phyloP scores from a whole-genome alignment of 176 grass and related monocot species.

The Oryza meyeriana region DNA sequence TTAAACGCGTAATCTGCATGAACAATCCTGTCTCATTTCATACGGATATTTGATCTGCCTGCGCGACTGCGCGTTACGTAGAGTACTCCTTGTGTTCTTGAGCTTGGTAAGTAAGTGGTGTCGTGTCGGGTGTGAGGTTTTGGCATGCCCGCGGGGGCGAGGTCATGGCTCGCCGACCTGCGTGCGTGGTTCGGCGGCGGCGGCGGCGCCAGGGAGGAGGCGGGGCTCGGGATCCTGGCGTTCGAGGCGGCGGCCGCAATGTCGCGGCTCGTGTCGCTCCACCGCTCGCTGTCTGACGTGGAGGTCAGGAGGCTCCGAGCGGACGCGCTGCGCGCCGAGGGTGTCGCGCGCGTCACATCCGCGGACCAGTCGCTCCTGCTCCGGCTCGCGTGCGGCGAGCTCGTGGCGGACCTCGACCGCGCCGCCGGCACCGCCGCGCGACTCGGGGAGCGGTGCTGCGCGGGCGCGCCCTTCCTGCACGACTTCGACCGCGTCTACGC shows the following conservation, averaged over 20 bases:
- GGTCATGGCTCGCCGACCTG: constrained; percentile 56
- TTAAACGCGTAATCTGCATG: constrained; percentile 30
- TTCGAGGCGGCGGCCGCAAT: constrained; percentile 79
- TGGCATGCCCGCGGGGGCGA: constrained; percentile 39
- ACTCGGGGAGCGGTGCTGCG: constrained; percentile 39
- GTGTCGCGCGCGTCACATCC: constrained; percentile 65
- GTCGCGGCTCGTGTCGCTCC: constrained; percentile 67
- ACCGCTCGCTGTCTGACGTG: constrained; percentile 36
- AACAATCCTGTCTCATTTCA: constrained; percentile 5
- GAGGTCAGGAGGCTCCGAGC: constrained; percentile 57
- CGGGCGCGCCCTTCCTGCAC: constrained; percentile 1
- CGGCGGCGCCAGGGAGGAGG: not conserved
- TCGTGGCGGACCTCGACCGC: constrained; percentile 62
- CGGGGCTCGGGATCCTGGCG: constrained; percentile 70
- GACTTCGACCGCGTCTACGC: constrained; percentile 53
- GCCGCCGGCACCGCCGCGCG: constrained; percentile 43
- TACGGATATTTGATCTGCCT: not conserved
- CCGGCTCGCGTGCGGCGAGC: constrained; percentile 60
- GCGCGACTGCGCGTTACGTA: not conserved
- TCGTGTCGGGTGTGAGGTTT: not conserved
- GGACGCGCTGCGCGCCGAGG: constrained; percentile 56
- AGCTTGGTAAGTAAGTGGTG: not conserved
- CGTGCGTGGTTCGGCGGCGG: constrained; percentile 34
- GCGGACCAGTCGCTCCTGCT: constrained; percentile 63
- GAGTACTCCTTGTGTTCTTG: not conserved